These are phyloP conservation scores for Aaosphaeria pasadenensis DNA, from an alignment of 2,329 filamentous ascomycete species.

Conservation along the genomic window DNA sequence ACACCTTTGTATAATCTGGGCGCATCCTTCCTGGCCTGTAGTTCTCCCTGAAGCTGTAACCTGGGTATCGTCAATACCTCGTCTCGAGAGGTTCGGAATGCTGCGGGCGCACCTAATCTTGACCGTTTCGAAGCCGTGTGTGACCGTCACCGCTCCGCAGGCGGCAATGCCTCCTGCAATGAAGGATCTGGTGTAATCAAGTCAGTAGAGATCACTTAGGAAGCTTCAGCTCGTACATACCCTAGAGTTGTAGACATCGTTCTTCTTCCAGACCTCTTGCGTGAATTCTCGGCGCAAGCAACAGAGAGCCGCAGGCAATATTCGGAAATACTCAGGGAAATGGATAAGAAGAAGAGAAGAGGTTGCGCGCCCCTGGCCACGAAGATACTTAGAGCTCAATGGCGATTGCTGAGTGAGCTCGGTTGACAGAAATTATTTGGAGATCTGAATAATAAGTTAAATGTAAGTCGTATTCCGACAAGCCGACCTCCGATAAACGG, in stretches of 20 bases:
- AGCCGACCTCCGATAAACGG: not conserved
- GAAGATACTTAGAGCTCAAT: too few species aligned
- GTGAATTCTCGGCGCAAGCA: not conserved
- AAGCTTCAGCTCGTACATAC: conserved; percentile 19
- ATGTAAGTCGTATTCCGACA: conserved; percentile 5
- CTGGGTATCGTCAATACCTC: conserved; percentile 45
- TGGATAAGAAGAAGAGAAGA: too few species aligned
- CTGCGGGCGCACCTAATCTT: conserved; percentile 76
- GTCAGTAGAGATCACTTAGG: not conserved
- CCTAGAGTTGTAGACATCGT: conserved; percentile 50
- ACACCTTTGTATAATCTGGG: conserved; percentile 88
- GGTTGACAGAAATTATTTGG: not conserved
- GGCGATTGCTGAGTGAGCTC: not conserved
- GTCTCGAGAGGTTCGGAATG: not conserved
- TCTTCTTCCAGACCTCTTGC: not conserved
- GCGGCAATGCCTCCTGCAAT: conserved; percentile 94
- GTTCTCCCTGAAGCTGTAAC: conserved; percentile 93
- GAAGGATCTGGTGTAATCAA: conserved; percentile 63
- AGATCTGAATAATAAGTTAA: conserved; percentile 8
- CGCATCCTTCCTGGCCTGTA: conserved; percentile 81
- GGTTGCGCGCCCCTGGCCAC: too few species aligned
- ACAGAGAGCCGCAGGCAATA: too few species aligned
- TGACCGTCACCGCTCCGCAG: conserved; percentile 95
- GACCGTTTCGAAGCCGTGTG: conserved; percentile 97
- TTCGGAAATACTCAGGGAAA: too few species aligned